Base-by-base conservation (phyloP, 208 protist species). In the Balamuthia mandrillaris region DNA sequence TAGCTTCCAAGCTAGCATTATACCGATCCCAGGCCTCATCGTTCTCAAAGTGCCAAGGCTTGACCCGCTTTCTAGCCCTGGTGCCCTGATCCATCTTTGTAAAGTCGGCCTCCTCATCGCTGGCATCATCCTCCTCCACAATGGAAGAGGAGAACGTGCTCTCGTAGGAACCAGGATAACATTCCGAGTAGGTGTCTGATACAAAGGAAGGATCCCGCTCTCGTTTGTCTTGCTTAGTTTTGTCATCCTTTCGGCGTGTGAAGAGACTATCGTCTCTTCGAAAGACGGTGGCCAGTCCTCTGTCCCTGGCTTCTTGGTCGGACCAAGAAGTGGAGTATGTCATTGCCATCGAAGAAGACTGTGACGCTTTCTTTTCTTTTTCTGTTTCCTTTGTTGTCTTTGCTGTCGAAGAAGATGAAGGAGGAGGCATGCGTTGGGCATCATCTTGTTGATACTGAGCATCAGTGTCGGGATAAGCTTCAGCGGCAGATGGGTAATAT, bases 61-160 rank as follows among this genome's bases (percentile, higher is more conserved):
- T 58, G 27, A 56, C n/a, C 33, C 39, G 68, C 12, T 56, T 56
- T 27, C 45, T 27, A 10, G 68, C 45, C 14, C 41, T 78, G n/a
- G 68, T 78, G 41, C 68, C 68, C 68, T 39, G 35, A 49, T 78
- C 68, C 68, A 78, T 78, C 68, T 78, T 78, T 3, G 44, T 56
- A 31, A 78, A 37, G 16, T 78, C 68, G 47, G 47, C 47, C 47
- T 54, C 47, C 18, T 78, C 68, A 7, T 78, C 68, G 12, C 37
- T 29, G 45, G 31, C 44, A 49, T 78, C 65, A 42, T 42, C 65
- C 27, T 74, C 65, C 41, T 74, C 65, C 65, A 74, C 65, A 24
- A 74, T 42, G 9, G 65, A 37, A 18, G 65, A 52, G 12, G 39
- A 52, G 39, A 74, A 74, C n/a, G 65, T 52, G 1, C 41, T 52